Base-by-base conservation (phyloP, 108 stramenopile genomes). In the Pseudonitzschia delicatissima region DNA sequence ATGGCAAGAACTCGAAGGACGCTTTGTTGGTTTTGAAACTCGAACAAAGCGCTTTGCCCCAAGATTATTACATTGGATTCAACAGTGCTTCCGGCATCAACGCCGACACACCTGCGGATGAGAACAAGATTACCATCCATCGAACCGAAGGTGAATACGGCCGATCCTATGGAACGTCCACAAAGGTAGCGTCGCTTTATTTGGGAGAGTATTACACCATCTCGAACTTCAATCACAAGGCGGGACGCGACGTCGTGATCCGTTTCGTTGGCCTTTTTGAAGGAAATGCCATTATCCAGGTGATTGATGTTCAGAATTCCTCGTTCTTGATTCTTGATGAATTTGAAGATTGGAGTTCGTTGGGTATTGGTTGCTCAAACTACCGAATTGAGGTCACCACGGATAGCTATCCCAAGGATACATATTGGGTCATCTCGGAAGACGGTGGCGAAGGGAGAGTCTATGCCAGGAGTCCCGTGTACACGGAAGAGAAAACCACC, bases 41-140 rank as follows among this genome's bases (percentile, higher is more conserved):
- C 21, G 47, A 48, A 21, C 20, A 48, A 48, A 21, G 21, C 47
- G 47, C 2, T 6, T 6, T 21, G 1, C 3, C 20, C 4, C 1
- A 2, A 7, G 47, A 48, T 36, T 64, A 39, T 51, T 81, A 71
- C 36, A 21, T 81, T 25, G 65, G 63, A 29, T 84, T 65, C 74
- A 84, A 84, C 36, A 59, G 51, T 53, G 40, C 68, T 33, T 51
- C 17, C 13, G 82, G 82, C 25, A 65, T 79, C 68, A 80, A 83
- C 53, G 26, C 45, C 0, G 79, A 74, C 7, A 81, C 80, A 9
- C n/a, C 35, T 11, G 77, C 78, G 29, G 79, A 47, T 36, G 57
- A 36, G 0, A 71, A 85, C 55, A 81, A 77, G 64, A 81, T 85
- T 23, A 48, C n/a, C 15, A 26, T 68, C 21, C 13, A 23, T 17